Evolutionary conservation across 1,284 basidiomycete genomes (phyloP).

Genomic region (Ganoderma boninense): DNA sequence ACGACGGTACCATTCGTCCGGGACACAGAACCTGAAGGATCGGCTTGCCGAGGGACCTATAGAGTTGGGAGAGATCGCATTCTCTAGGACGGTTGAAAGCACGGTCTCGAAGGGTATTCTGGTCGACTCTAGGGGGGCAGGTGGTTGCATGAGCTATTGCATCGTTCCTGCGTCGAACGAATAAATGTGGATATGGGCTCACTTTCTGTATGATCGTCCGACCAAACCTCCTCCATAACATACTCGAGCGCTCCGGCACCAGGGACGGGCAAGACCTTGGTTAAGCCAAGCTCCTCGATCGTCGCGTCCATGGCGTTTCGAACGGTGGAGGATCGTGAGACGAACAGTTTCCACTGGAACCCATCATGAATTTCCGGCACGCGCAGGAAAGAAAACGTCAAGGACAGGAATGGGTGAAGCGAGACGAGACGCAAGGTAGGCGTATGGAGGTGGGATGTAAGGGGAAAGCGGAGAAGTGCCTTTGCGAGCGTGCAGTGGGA

Average conservation of each 20-base stretch:
- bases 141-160: constrained; percentile 3
- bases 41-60: constrained; percentile 48
- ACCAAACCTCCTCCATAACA: constrained; percentile 72
- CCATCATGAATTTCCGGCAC: constrained; percentile 84
- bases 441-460: constrained; percentile 75
- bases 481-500: constrained; percentile 48
- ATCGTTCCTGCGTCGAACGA: background rate
- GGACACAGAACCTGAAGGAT: constrained; percentile 71
- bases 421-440: constrained; percentile 78
- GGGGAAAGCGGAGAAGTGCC: constrained; percentile 78
- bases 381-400: constrained; percentile 68
- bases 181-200: constrained; percentile 35
- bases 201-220: constrained; percentile 58
- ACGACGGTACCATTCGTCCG: constrained; percentile 82
- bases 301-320: constrained; percentile 62
- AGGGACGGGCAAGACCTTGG: constrained; percentile 64
- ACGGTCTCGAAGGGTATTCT: constrained; percentile 35
- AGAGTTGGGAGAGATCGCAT: constrained; percentile 48
- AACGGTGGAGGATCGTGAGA: constrained; percentile 62
- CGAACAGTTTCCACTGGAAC: constrained; percentile 70
- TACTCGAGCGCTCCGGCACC: constrained; percentile 72
- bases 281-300: constrained; percentile 73
- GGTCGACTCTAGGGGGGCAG: constrained; percentile 27
- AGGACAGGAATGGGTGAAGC: constrained; percentile 65
- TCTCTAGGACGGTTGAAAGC: constrained; percentile 49